phyloP scores from a whole-genome alignment of 2,329 filamentous ascomycete genomes.

The Rutstroemia sp. region DNA sequence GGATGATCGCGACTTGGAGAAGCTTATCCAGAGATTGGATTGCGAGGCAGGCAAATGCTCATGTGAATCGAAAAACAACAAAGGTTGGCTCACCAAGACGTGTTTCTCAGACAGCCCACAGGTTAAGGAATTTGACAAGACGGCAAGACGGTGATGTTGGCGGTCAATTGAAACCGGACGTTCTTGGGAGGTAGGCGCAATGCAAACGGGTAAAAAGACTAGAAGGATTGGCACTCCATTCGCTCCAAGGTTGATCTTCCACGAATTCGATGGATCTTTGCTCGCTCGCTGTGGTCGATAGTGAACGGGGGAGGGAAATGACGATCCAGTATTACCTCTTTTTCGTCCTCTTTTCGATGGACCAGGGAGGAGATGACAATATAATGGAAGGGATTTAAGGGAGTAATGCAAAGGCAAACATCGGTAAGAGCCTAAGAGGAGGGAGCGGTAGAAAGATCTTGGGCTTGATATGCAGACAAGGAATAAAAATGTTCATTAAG shows the following conservation, averaged over 20 bases:
- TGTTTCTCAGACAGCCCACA: neutral
- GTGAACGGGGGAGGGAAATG: neutral
- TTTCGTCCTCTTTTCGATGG: neutral
- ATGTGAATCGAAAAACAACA: neutral
- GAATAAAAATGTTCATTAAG: neutral
- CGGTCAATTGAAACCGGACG: neutral
- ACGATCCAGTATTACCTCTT: neutral
- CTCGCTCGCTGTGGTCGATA: neutral
- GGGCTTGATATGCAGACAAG: neutral
- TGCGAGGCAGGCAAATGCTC: neutral
- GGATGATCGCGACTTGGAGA: neutral
- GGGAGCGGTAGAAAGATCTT: neutral
- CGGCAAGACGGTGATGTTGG: neutral
- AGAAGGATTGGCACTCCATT: neutral
- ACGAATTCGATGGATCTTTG: no score
- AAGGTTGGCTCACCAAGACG: neutral
- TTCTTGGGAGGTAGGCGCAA: neutral
- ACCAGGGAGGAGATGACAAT: neutral
- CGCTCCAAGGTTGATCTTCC: neutral
- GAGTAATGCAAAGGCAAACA: no score
- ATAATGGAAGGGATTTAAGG: neutral
- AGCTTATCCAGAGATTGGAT: neutral
- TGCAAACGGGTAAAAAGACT: neutral
- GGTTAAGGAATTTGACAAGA: neutral
- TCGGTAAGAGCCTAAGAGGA: neutral